These are phyloP conservation scores for Pseudogymnoascus sp. DNA, from an alignment of 2,329 filamentous ascomycete species.

Conservation along the genomic window DNA sequence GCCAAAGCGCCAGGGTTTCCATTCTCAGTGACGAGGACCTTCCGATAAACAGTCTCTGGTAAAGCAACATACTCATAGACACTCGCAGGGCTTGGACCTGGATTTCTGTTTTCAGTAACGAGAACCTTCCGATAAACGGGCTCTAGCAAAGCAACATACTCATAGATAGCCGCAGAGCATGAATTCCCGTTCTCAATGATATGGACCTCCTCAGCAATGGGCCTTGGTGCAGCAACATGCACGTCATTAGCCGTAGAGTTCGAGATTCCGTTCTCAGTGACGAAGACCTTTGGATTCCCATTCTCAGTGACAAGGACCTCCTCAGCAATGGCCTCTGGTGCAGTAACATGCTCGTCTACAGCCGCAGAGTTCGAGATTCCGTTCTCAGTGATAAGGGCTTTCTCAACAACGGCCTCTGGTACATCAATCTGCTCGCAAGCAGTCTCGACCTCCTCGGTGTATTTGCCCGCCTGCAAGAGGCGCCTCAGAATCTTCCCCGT, in stretches of 20 bases:
- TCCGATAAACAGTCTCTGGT: background rate
- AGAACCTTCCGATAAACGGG: background rate
- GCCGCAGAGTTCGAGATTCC: background rate
- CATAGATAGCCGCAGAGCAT: background rate
- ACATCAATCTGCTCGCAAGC: background rate
- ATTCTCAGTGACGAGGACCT: background rate
- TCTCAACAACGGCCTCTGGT: background rate
- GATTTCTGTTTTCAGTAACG: background rate
- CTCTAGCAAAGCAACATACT: background rate
- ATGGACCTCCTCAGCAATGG: background rate
- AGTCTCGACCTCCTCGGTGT: background rate
- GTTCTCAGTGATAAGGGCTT: background rate
- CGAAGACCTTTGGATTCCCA: background rate
- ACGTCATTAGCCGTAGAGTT: background rate
- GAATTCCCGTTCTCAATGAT: background rate
- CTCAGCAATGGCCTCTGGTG: background rate
- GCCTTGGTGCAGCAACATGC: background rate
- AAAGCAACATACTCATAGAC: background rate
- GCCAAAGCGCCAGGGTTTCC: background rate
- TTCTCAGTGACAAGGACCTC: background rate
- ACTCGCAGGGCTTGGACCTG: background rate
- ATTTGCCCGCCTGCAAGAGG: slow-evolving; percentile 11
- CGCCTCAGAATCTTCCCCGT: slow-evolving; percentile 39
- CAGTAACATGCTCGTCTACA: background rate
- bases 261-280: background rate